These are phyloP conservation scores for Rhizopus stolonifer DNA, from an alignment of 371 early-diverging fungal genomes.

Conservation along the genomic window DNA sequence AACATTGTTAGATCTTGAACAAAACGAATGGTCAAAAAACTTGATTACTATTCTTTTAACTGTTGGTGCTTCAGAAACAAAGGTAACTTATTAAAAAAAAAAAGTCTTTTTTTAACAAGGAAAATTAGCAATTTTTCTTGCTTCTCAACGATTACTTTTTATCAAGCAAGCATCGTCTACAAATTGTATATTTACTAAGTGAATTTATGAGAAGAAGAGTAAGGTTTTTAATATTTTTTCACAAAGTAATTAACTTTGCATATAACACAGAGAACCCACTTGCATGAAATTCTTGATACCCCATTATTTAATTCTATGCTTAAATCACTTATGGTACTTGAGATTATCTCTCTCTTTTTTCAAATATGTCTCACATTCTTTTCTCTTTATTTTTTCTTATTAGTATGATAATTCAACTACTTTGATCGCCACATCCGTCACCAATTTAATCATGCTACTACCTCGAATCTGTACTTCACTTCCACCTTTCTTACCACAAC, in stretches of 20 bases:
- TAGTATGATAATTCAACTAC: slow-evolving; percentile 67
- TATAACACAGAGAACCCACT: slow-evolving; percentile 48
- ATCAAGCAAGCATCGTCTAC: slow-evolving; percentile 53
- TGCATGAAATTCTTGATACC: slow-evolving; percentile 62
- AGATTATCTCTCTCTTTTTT: too few species aligned
- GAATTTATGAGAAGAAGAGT: slow-evolving; percentile 61
- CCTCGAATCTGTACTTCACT: slow-evolving; percentile 65
- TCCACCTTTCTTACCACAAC: slow-evolving; percentile 54
- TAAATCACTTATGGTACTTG: slow-evolving; percentile 60
- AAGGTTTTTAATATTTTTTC: slow-evolving; percentile 2
- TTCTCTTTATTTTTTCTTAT: not conserved
- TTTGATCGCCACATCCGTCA: slow-evolving; percentile 59
- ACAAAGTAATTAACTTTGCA: not conserved
- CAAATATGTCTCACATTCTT: not conserved
- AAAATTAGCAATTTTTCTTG: slow-evolving; percentile 49
- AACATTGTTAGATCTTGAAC: slow-evolving; percentile 40
- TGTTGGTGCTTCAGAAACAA: slow-evolving; percentile 45
- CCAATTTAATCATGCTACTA: slow-evolving; percentile 64
- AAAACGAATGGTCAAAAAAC: slow-evolving; percentile 50
- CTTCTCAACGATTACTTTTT: slow-evolving; percentile 55
- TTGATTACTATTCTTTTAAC: slow-evolving; percentile 31
- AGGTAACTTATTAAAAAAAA: slow-evolving; percentile 22
- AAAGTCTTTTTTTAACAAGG: not conserved
- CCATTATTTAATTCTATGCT: slow-evolving; percentile 57
- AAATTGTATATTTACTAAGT: slow-evolving; percentile 56